These are phyloP conservation scores for Blepharisma undulans DNA, from an alignment of 169 alveolate species.

Conservation along the genomic window DNA sequence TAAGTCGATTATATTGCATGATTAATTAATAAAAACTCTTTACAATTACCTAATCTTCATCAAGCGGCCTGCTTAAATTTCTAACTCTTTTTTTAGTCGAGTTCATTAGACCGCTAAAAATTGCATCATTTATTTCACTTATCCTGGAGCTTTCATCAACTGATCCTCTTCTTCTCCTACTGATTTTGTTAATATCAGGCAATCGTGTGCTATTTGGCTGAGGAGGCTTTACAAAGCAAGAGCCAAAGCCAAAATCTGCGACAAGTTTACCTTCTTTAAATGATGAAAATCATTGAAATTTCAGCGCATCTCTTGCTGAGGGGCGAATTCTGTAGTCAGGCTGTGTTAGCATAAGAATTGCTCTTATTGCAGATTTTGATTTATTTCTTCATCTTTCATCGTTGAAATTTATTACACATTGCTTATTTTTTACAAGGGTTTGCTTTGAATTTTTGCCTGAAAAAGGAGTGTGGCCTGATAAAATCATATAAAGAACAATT, in stretches of 20 bases:
- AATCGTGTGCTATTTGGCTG: neutral
- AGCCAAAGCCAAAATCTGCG: neutral
- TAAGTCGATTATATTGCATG: neutral
- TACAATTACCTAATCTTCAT: neutral
- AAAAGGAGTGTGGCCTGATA: conserved; percentile 84
- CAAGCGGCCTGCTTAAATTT: neutral
- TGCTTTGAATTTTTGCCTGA: neutral
- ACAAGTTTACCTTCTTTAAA: neutral
- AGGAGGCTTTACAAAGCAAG: neutral
- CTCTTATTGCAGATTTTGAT: neutral
- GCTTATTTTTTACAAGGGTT: neutral
- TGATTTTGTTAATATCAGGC: neutral
- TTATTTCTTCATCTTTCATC: neutral
- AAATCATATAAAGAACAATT: conserved; percentile 77
- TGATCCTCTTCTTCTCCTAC: neutral
- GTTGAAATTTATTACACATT: neutral
- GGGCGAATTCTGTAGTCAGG: neutral
- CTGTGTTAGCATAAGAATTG: neutral
- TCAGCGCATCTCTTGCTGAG: neutral
- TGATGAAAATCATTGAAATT: neutral
- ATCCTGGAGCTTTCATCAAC: neutral
- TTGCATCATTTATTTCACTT: neutral
- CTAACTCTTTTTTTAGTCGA: neutral
- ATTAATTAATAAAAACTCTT: no score
- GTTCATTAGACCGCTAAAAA: neutral